phyloP scores from a whole-genome alignment of 352 stramenopile species.

The Phytophthora brassicae region DNA sequence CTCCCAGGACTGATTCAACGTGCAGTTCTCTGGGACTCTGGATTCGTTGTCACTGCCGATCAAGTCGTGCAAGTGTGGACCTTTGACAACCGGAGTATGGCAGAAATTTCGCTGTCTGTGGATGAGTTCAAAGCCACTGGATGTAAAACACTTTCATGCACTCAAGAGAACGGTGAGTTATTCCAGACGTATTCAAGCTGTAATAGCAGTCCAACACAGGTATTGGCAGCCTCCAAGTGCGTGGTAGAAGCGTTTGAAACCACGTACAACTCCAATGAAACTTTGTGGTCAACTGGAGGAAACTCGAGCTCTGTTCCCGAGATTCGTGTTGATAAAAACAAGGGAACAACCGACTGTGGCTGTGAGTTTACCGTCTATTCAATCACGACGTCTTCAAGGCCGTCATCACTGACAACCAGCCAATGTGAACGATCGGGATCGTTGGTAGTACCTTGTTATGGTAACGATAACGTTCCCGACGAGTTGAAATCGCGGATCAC shows the following conservation, averaged over 20 bases:
- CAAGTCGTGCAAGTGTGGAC: slow-evolving; percentile 23
- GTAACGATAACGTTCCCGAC: slow-evolving; percentile 11
- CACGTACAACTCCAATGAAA: neutral
- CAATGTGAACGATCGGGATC: slow-evolving; percentile 28
- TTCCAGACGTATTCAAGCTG: slow-evolving; percentile 20
- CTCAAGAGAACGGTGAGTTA: slow-evolving; percentile 1
- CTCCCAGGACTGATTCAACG: slow-evolving; percentile 33
- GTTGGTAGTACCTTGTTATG: slow-evolving; percentile 40
- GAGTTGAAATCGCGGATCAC: slow-evolving; percentile 8
- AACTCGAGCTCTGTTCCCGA: slow-evolving; percentile 10
- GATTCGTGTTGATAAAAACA: slow-evolving; percentile 19
- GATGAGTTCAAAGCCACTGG: slow-evolving; percentile 15
- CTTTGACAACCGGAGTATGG: slow-evolving; percentile 21
- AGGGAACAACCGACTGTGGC: slow-evolving; percentile 11
- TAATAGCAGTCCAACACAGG: slow-evolving; percentile 12
- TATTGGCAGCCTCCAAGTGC: slow-evolving; percentile 26
- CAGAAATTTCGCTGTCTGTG: slow-evolving; percentile 22
- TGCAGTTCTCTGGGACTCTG: slow-evolving; percentile 39
- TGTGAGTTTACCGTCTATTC: slow-evolving; percentile 26
- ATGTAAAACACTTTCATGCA: slow-evolving; percentile 19
- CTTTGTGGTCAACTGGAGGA: slow-evolving; percentile 24
- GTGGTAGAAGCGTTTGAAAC: slow-evolving; percentile 18
- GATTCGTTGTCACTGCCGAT: slow-evolving; percentile 21
- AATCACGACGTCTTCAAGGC: slow-evolving; percentile 3
- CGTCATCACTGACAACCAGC: neutral